Evolutionary conservation across 2,329 filamentous ascomycete genomes (phyloP), one percentile per base, ranked within the genome.

Genomic region (Fusarium newnesense): DNA sequence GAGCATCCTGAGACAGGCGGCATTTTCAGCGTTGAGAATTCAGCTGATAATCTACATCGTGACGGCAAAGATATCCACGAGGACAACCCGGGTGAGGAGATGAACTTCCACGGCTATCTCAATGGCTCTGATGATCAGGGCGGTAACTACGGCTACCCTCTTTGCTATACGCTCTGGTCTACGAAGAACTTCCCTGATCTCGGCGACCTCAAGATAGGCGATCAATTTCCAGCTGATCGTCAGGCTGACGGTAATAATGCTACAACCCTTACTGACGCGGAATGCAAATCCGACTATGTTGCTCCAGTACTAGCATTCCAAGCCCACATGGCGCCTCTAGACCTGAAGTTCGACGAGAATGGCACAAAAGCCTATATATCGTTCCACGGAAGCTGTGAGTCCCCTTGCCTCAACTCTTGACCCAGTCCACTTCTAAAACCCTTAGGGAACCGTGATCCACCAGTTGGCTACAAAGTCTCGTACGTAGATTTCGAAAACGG

Each of bases 31-130:
- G 91, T 94, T 10, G 93, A 94, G 80, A 94, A 94, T 80, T 91
- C 89, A 4, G 90, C 90, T 7, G 92, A 94, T 79, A 81, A 92
- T 34, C 84, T 94, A 19, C 82, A 82, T 21, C 86, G 92, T 28
- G 81, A 86, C 53, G 88, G 87, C 12, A 74, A 85, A 13, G 90
- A 92, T 67, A 87, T 93, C 42, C 90, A 93, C 73, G 80, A 88
- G 66, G 85, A 92, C 75, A 94, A 94, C 76, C 92, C 92, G 0
- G 92, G 87, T 19, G 93, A 94, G 78, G 91, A 94, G 80, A 81
- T 95, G 79, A 94, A 94, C 80, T 93, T 89, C 79, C 89, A 92
- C 68, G 92, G 92, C 7, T 87, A 86, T 64, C 83, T 93, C 37
- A 80, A 80, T 65, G 76, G 80, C 16, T 75, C 80, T 9, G 72